Evolutionary conservation across 1,139 yeast genomes (phyloP).

Genomic region (Blastobotrys petasosporus): DNA sequence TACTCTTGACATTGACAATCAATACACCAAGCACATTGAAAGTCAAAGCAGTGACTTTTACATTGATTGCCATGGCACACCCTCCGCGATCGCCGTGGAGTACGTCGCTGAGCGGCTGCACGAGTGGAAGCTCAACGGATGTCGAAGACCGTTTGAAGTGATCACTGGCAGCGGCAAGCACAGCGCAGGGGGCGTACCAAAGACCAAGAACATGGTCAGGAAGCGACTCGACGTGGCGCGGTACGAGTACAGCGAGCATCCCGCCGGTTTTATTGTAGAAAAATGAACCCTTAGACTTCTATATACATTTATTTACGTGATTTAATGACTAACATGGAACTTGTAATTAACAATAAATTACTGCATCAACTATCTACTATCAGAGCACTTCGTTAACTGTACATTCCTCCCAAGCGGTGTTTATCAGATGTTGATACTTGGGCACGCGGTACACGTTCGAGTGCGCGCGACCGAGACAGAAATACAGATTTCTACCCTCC

Average conservation of each 20-base stretch:
- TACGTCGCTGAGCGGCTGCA: constrained; percentile 10
- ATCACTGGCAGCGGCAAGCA: constrained; percentile 33
- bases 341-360: no score
- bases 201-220: constrained; percentile 28
- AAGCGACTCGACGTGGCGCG: constrained; percentile 18
- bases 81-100: constrained; percentile 25
- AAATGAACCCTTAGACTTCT: constrained; percentile 1
- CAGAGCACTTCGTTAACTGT: no score
- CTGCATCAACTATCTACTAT: no score
- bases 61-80: constrained; percentile 29
- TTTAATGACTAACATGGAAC: no score
- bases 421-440: no score
- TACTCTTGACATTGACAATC: constrained; percentile 8
- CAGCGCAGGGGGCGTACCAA: constrained; percentile 29
- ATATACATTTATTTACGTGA: no score
- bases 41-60: constrained; percentile 16
- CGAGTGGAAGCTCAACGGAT: constrained; percentile 18
- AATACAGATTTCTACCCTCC: no score
- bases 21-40: constrained; percentile 16
- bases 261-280: constrained; percentile 6
- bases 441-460: no score
- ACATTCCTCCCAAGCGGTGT: no score
- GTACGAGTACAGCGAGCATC: constrained; percentile 21
- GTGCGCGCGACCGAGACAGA: no score
- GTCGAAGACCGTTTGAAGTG: constrained; percentile 25